Percentiles rank a stretch among this genome's conserved stretches.
These are phyloP conservation scores for Leccinum subtestaceum DNA, from an alignment of 768 basidiomycete genomes.

Conservation along the genomic window DNA sequence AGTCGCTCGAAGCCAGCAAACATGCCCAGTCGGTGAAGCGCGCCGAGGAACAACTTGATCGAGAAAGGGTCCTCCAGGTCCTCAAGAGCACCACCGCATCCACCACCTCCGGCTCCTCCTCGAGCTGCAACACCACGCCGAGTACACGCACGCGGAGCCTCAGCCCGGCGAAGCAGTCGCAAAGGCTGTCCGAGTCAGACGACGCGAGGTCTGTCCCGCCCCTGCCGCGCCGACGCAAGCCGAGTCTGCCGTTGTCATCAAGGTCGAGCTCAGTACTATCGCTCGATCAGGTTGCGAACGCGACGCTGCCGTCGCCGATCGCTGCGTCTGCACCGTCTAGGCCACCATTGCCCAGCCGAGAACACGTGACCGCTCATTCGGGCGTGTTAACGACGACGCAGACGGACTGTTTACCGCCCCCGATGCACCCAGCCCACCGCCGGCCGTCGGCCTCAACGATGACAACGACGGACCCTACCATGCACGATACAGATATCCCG, in stretches of 20 bases:
- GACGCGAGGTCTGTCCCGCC: conserved; percentile 27
- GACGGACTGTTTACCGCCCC: conserved; percentile 34
- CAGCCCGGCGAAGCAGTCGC: conserved; percentile 27
- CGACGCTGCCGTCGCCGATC: conserved; percentile 25
- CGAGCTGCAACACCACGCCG: neutral
- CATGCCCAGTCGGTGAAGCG: conserved; percentile 68
- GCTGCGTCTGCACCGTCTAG: conserved; percentile 12
- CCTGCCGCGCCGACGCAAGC: conserved; percentile 36
- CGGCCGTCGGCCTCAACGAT: conserved; percentile 27
- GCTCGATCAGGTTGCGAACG: conserved; percentile 43
- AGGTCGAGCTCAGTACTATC: conserved; percentile 35
- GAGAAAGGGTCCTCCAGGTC: conserved; percentile 67
- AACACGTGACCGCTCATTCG: conserved; percentile 7
- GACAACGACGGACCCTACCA: conserved; percentile 18
- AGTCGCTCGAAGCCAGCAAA: conserved; percentile 72
- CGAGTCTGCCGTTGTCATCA: conserved; percentile 34
- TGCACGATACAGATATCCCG: conserved; percentile 25
- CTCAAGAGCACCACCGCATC: conserved; percentile 54
- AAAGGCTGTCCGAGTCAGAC: conserved; percentile 19
- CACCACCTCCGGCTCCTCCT: neutral
- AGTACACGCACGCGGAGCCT: conserved; percentile 28
- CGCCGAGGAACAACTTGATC: conserved; percentile 64
- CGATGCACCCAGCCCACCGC: conserved; percentile 54
- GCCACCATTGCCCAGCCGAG: conserved; percentile 24
- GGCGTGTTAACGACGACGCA: conserved; percentile 4